Conservation (phyloP, 2,329 filamentous ascomycete species). For the Cercospora nicotianae region DNA sequence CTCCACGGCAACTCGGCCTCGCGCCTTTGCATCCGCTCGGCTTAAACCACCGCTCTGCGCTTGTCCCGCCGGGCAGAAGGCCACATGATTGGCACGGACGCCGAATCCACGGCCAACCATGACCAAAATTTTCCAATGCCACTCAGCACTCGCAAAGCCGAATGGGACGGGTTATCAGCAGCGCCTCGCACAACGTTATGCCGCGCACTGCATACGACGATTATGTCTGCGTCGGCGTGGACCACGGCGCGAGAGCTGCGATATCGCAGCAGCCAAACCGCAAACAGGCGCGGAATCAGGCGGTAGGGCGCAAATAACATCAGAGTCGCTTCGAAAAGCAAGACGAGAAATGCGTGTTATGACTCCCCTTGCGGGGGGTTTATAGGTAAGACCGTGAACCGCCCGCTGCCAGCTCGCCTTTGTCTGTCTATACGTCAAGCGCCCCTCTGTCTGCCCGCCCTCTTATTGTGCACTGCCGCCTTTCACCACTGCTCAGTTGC, state of each 20-base stretch:
- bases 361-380: constrained; percentile 5
- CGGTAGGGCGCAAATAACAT: constrained; percentile 2
- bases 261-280: background rate
- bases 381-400: constrained; percentile 1
- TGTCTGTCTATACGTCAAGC: background rate
- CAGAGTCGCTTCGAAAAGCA: background rate
- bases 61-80: background rate
- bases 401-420: background rate
- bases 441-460: background rate
- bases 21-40: background rate
- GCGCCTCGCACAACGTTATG: background rate
- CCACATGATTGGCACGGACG: constrained; percentile 3
- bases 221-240: background rate
- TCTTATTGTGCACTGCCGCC: background rate
- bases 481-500: background rate
- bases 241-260: background rate
- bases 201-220: background rate
- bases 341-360: background rate
- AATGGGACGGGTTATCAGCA: background rate
- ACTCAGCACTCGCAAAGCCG: constrained; percentile 4
- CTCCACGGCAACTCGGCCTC: background rate
- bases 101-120: background rate
- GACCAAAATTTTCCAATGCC: constrained; percentile 3
- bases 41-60: background rate
- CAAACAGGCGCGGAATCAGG: background rate